Base-by-base conservation (phyloP, 371 early-diverging fungal genomes). In the Vairimorpha ceranae region DNA sequence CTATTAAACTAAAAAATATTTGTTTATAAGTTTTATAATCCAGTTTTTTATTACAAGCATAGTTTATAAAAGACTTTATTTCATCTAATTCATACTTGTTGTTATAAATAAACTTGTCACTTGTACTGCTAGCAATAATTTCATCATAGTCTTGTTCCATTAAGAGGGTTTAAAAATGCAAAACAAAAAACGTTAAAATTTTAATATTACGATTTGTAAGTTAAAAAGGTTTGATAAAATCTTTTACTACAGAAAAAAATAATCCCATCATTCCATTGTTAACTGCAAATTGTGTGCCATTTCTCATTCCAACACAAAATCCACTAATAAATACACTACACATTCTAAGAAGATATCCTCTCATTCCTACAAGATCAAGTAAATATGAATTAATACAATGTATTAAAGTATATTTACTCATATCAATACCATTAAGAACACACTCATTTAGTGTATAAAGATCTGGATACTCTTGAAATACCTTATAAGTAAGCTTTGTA, bases 351-450 rank as follows among this genome's bases (percentile, higher is more conserved):
- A 60, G n/a, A 41, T 21, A 70, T 29, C 52, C 33, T 3, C n/a
- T 10, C 8, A 61, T 25, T 35, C 71, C 48, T 23, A 48, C 7
- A 8, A 0, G 19, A 46, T 35, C 25, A 23, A 70, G 33, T n/a
- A 48, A 25, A 27, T 23, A 51, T n/a, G 23, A 7, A 17, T 61
- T 59, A 0, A 32, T 17, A 10, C 59, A 61, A 36, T 61, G 36
- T 7, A 70, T 7, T 45, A 70, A 46, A n/a, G 71, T n/a, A 23
- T 70, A 54, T 51, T 70, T 70, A 45, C 59, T 43, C 32, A 70
- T 32, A 33, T 70, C 63, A 15, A 58, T 23, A 6, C 71, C 71
- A 19, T n/a, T 61, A 36, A 38, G 29, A 2, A 70, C 8, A 15
- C 51, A 33, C 17, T 46, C 48, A 23, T 27, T 70, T 14, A 61